phyloP scores from a whole-genome alignment of 1,139 yeast genomes.

The Debaryomyces psychrophilus region DNA sequence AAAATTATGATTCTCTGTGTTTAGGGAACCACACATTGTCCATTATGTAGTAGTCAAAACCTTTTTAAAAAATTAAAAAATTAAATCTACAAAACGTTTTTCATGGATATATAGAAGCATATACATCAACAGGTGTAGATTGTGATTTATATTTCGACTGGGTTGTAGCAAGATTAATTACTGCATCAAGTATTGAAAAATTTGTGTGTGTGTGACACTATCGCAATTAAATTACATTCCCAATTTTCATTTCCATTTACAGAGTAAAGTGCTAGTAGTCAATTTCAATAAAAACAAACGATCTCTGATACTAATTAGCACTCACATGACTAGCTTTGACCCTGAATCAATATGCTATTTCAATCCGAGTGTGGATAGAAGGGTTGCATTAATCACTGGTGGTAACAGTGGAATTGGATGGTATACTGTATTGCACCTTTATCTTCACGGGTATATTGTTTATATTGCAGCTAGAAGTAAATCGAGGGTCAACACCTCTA shows the following conservation, averaged over 20 bases:
- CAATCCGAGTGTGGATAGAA: slow-evolving; percentile 36
- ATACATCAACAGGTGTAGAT: neutral
- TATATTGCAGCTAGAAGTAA: slow-evolving; percentile 48
- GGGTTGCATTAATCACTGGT: slow-evolving; percentile 49
- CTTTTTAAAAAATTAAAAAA: too few species aligned
- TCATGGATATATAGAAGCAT: neutral
- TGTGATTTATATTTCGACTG: neutral
- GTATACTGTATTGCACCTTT: slow-evolving; percentile 45
- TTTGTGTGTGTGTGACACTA: neutral
- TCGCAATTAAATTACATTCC: neutral
- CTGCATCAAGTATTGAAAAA: neutral
- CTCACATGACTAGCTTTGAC: slow-evolving; percentile 13
- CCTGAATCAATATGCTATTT: slow-evolving; percentile 37
- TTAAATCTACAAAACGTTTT: neutral
- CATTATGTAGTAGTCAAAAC: too few species aligned
- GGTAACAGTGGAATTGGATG: slow-evolving; percentile 52
- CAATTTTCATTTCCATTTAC: neutral
- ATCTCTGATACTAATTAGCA: neutral
- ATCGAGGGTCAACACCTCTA: slow-evolving; percentile 38
- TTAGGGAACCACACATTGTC: too few species aligned
- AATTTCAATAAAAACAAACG: neutral
- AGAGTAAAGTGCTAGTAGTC: neutral
- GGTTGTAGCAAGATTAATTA: neutral
- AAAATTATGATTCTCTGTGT: neutral
- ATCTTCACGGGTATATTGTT: slow-evolving; percentile 46